These are phyloP conservation scores for Triticum dicoccoides DNA, from an alignment of 176 grass and related monocot genomes.

Conservation along the genomic window DNA sequence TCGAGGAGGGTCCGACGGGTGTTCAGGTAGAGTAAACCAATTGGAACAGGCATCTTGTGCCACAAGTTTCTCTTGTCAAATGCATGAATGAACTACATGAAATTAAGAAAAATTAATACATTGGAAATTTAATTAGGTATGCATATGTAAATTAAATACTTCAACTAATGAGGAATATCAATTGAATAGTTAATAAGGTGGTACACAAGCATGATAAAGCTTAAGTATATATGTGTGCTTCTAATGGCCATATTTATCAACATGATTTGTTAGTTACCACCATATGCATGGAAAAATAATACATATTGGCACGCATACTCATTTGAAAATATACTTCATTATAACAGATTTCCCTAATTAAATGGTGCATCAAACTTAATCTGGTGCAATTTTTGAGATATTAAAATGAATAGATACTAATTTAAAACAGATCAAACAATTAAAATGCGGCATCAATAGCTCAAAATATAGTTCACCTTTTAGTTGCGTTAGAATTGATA, in stretches of 20 bases:
- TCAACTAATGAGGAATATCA: slow-evolving; percentile 12
- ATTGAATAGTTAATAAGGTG: slow-evolving; percentile 17
- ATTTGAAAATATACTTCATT: slow-evolving; percentile 19
- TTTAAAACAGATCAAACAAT: not conserved
- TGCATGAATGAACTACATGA: slow-evolving; percentile 48
- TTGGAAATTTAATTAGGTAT: slow-evolving; percentile 28
- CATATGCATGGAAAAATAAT: not conserved
- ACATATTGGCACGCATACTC: not conserved
- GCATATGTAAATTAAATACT: slow-evolving; percentile 18
- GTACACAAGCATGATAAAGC: slow-evolving; percentile 16
- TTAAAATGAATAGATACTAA: not conserved
- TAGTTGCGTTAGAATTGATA: not conserved
- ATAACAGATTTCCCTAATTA: slow-evolving; percentile 2
- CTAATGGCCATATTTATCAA: slow-evolving; percentile 16
- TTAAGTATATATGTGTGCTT: slow-evolving; percentile 17
- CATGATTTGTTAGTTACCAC: slow-evolving; percentile 20
- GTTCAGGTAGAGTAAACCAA: slow-evolving; percentile 48
- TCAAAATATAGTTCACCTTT: not conserved
- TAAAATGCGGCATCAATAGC: not conserved
- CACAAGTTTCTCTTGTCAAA: slow-evolving; percentile 52
- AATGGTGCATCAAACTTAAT: slow-evolving; percentile 13
- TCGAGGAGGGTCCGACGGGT: slow-evolving; percentile 40
- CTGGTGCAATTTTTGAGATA: not conserved
- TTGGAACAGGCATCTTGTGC: slow-evolving; percentile 52
- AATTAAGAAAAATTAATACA: slow-evolving; percentile 21